Evolutionary conservation across 2,329 filamentous ascomycete genomes (phyloP), one percentile per base, ranked within the genome.

Genomic region (Ophiosphaerella korrae): DNA sequence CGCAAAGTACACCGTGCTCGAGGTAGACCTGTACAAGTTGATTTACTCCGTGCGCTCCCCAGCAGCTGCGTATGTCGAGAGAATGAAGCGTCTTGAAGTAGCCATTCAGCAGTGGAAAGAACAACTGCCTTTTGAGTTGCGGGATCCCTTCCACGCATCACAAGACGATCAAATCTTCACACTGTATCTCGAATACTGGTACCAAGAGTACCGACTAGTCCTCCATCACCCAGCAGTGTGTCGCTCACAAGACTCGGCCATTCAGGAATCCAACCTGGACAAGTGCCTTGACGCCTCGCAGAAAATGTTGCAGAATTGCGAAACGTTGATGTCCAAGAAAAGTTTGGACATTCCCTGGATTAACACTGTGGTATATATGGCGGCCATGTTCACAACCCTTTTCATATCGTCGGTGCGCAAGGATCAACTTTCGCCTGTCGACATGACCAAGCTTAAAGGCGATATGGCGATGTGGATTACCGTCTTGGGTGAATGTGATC

Each of bases 331-430:
- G 50, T 80, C 80, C 58, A 77, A 86, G 50, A 89, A 88, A 64
- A 85, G 84, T 38, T 75, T 92, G 3, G 89, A 93, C 64, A 89
- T 88, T 1, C 90, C 88, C 1, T 92, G 89, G 88, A 88, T 89
- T 62, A 87, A 88, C 41, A 80, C 85, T 42, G 86, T 88, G 0
- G 82, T 89, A 5, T 90, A 89, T 64, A 80, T 89, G 11, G 84
- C 87, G 37, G 88, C 88, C 23, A 86, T 90, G 49, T 89, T 91
- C 61, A 88, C 88, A 0, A 86, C 83, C 12, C 75, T 93, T 0
- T 89, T 88, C 40, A 83, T 84, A 1, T 82, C 86, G 48, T 89
- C 85, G 77, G 83, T 90, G 66, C 82, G 86, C 41, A 80, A 87
- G 26, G 82, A 84, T 42, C 78, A 82, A 8, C 82, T 84, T 9